Evolutionary conservation across 306 rosid species (phyloP), one percentile per base, ranked within the genome.

Genomic region (Oemleria cerasiformis): DNA sequence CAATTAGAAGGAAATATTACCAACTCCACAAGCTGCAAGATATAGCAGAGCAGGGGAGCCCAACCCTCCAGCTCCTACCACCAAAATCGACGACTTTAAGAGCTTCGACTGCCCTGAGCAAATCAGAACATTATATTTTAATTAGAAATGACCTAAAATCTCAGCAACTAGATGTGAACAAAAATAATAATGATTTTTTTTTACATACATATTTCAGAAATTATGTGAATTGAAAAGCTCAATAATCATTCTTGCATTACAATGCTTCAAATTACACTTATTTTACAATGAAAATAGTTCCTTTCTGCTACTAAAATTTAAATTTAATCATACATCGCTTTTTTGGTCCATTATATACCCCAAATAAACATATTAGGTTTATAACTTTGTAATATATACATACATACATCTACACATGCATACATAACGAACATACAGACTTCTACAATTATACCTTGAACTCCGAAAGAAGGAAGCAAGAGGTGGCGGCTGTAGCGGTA

Each of bases 401-500:
- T 55, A n/a, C 21, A 34, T 34, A 59, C 42, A 58, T 25, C 5
- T 15, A 58, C 13, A 30, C 63, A 34, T 58, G 30, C 19, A 58
- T 15, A 57, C 5, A 20, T 9, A 54, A 6, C 9, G 15, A 25
- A 14, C 1, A 7, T n/a, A 58, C 17, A 58, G 63, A 7, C 19
- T 34, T 25, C 8, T 57, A 57, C 0, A 61, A 61, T 23, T 12
- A 11, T 57, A 90, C 96, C 97, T 91, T 87, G 83, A 76, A 94
- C 91, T 2, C 98, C 99, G 34, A 94, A 87, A 9, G 96, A 84
- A 69, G 99, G 99, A 55, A 94, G 96, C 78, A 94, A 54, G 11
- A 94, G 97, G 73, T 94, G 99, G 43, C 99, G 95, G 69, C 99
- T 94, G 86, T 94, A 91, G 78, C 99, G 86, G 84, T 89, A 86